Conservation (phyloP, 768 basidiomycete species). For the Termitomyces sp. region DNA sequence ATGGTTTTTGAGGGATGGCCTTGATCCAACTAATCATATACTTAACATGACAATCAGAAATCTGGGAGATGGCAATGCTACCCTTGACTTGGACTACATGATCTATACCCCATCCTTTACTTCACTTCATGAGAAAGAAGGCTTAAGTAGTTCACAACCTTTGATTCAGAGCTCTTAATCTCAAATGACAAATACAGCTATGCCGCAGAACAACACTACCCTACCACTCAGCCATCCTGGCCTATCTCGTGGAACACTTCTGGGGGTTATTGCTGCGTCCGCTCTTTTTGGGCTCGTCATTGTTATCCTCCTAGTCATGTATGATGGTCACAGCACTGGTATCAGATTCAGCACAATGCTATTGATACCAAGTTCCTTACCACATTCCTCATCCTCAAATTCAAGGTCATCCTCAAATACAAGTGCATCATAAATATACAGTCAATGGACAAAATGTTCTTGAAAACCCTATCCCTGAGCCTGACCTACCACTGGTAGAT, state of each 20-base stretch:
- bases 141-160: too few species aligned
- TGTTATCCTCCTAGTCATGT: too few species aligned
- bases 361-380: background rate
- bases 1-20: background rate
- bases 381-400: background rate
- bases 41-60: background rate
- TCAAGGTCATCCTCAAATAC: background rate
- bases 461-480: background rate
- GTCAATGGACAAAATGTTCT: background rate
- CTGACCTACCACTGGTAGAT: background rate
- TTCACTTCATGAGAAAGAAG: background rate
- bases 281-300: background rate
- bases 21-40: background rate
- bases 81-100: background rate
- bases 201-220: background rate
- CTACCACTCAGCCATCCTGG: background rate
- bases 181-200: background rate
- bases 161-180: too few species aligned
- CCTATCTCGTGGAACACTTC: background rate
- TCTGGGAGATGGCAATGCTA: accelerated
- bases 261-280: background rate
- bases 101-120: background rate
- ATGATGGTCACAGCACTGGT: too few species aligned
- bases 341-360: too few species aligned
- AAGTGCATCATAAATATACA: background rate